Evolutionary conservation across 2,329 filamentous ascomycete species (phyloP), one percentile per base, ranked within the genome.

Genomic region (Hymenotorrendiella dingleyae): DNA sequence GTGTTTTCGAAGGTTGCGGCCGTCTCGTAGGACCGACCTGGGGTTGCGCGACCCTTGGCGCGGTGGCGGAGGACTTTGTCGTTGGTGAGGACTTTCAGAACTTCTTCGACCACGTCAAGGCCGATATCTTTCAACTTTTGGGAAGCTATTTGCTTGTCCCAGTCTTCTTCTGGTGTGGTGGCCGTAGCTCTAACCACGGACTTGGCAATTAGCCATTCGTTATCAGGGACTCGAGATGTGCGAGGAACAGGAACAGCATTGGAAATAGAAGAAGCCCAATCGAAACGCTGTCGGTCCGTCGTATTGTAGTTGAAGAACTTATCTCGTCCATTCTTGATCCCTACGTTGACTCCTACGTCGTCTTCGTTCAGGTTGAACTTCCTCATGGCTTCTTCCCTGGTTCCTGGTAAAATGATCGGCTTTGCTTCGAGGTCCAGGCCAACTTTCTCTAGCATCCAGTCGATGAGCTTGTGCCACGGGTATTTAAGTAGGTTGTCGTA

Each of bases 401-500:
- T 68, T 3, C 59, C 57, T 2, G 78, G 78, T 2, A 82, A 67
- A 17, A 68, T 59, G 24, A 72, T 40, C 2, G 46, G 55, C 0
- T 67, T 67, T 41, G 71, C 65, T 22, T 68, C 62, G 1, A 64
- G 64, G 19, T 70, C 63, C 1, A 41, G 42, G 23, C 51, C 32
- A 8, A 60, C 38, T 44, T 62, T 73, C 17, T 71, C 67, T 49
- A 78, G 66, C 1, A 80, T 73, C 86, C 86, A 91, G 26, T 73
- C 68, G 35, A 89, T 73, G 5, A 90, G 62, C 4, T 60, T 62
- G 8, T 68, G 64, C 84, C 86, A 89, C 56, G 90, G 81, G 46
- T 86, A 87, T 2, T 72, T 70, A 28, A 73, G 61, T 0, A 80
- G 69, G 34, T 83, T 65, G 38, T 84, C 71, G 50, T 76, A 85